Evolutionary conservation across 805 yeast species (phyloP).

Genomic region (Metschnikowia bowlesiae): DNA sequence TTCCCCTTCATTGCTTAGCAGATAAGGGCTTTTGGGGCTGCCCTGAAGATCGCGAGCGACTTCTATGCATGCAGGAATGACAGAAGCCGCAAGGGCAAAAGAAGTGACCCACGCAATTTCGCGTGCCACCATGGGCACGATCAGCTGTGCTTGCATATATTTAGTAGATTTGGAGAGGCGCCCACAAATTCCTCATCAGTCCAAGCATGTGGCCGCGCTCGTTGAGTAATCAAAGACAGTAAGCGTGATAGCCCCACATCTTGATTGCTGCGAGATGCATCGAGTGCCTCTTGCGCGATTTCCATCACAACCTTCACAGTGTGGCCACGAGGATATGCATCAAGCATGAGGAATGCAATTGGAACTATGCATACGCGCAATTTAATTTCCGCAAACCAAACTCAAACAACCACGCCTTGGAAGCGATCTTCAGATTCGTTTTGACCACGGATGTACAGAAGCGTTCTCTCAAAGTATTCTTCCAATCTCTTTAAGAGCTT

Average conservation of each 20-base stretch:
- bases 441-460: conserved; percentile 66
- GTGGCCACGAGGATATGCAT: not conserved
- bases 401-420: conserved; percentile 37
- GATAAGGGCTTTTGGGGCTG: not conserved
- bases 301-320: not conserved
- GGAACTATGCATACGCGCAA: too few relatives aligned
- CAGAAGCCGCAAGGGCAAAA: not conserved
- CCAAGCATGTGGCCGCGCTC: too few relatives aligned
- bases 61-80: not conserved
- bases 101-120: not conserved
- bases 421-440: conserved; percentile 67
- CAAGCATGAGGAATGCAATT: too few relatives aligned
- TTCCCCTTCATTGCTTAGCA: not conserved
- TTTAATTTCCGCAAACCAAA: too few relatives aligned
- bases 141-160: not conserved
- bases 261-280: not conserved
- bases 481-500: conserved; percentile 26
- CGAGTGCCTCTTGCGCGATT: not conserved
- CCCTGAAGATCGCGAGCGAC: not conserved
- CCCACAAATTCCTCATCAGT: too few relatives aligned
- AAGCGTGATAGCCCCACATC: not conserved
- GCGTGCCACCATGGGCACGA: not conserved
- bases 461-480: conserved; percentile 59
- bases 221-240: not conserved
- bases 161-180: too few relatives aligned